Evolutionary conservation across 2,329 filamentous ascomycete genomes (phyloP).

Genomic region (Lizonia empirigonia): DNA sequence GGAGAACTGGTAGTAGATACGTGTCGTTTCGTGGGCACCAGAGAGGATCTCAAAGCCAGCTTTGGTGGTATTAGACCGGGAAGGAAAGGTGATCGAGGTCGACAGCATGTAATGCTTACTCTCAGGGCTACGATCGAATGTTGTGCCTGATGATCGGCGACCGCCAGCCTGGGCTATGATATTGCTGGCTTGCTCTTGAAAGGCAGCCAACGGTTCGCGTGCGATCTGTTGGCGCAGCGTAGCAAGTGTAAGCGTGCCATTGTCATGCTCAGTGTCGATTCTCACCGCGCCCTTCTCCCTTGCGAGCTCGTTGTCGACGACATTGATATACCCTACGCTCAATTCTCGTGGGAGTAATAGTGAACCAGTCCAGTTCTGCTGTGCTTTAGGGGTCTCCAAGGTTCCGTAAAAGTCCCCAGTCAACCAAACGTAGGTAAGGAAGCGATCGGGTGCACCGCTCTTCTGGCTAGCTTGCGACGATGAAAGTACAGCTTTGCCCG

Average conservation of each 20-base stretch:
- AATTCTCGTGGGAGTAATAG: slow-evolving; percentile 53
- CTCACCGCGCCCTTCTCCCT: slow-evolving; percentile 51
- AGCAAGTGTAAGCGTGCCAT: slow-evolving; percentile 45
- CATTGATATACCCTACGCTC: slow-evolving; percentile 50
- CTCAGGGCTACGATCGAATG: slow-evolving; percentile 26
- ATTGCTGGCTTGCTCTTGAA: slow-evolving; percentile 35
- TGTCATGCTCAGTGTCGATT: slow-evolving; percentile 34
- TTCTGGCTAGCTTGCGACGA: slow-evolving; percentile 47
- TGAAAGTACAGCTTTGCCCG: slow-evolving; percentile 50
- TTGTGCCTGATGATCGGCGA: slow-evolving; percentile 10
- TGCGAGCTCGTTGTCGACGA: slow-evolving; percentile 50
- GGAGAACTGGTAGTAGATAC: slow-evolving; percentile 54
- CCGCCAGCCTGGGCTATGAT: slow-evolving; percentile 21
- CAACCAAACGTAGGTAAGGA: slow-evolving; percentile 52
- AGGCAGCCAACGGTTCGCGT: slow-evolving; percentile 44
- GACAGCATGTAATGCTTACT: slow-evolving; percentile 51
- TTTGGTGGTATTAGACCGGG: slow-evolving; percentile 44
- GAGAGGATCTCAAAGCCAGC: slow-evolving; percentile 52
- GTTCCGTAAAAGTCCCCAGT: slow-evolving; percentile 53
- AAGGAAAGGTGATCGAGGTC: slow-evolving; percentile 47
- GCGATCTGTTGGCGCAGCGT: slow-evolving; percentile 51
- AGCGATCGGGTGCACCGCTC: slow-evolving; percentile 51
- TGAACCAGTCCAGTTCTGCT: slow-evolving; percentile 55
- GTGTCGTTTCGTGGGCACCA: slow-evolving; percentile 50
- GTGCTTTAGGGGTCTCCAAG: slow-evolving; percentile 46